Evolutionary conservation across 2,329 filamentous ascomycete genomes (phyloP).

Genomic region (Sclerotinia borealis): DNA sequence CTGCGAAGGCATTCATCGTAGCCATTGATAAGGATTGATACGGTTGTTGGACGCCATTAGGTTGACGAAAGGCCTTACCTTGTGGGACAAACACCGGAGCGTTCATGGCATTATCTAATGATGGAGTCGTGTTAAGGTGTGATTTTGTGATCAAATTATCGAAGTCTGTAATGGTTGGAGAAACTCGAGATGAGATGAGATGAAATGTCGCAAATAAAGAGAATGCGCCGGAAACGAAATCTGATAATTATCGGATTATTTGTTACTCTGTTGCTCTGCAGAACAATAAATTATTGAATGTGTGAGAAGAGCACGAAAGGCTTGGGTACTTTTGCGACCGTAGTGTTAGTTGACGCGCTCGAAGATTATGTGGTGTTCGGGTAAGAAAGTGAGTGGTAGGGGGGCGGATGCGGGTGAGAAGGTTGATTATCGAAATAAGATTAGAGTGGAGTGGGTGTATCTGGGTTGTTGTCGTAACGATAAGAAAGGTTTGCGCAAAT

Average conservation of each 20-base stretch:
- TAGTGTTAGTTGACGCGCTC: constrained; percentile 10
- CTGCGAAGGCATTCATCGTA: constrained; percentile 29
- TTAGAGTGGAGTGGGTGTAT: constrained; percentile 4
- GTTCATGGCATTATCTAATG: constrained; percentile 34
- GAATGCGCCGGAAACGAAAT: constrained; percentile 2
- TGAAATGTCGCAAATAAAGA: constrained; percentile 13
- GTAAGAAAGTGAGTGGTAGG: background rate
- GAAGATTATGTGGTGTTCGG: constrained; percentile 10
- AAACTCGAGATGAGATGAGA: constrained; percentile 8
- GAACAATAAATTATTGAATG: background rate
- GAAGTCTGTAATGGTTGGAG: constrained; percentile 11
- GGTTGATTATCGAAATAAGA: constrained; percentile 15
- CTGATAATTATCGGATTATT: background rate
- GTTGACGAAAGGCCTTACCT: constrained; percentile 28
- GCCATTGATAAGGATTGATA: constrained; percentile 32
- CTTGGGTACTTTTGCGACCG: constrained; percentile 13
- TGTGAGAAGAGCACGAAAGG: background rate
- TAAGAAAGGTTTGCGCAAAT: constrained; percentile 9
- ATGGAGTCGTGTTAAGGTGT: constrained; percentile 19
- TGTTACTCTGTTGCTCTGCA: background rate
- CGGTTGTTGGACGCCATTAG: constrained; percentile 26
- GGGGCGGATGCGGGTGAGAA: constrained; percentile 12
- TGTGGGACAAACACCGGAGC: constrained; percentile 30
- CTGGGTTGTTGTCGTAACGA: background rate
- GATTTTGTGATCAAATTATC: constrained; percentile 20